These are phyloP conservation scores for Clitopilus hobsonii DNA, from an alignment of 768 basidiomycete species.

Conservation along the genomic window DNA sequence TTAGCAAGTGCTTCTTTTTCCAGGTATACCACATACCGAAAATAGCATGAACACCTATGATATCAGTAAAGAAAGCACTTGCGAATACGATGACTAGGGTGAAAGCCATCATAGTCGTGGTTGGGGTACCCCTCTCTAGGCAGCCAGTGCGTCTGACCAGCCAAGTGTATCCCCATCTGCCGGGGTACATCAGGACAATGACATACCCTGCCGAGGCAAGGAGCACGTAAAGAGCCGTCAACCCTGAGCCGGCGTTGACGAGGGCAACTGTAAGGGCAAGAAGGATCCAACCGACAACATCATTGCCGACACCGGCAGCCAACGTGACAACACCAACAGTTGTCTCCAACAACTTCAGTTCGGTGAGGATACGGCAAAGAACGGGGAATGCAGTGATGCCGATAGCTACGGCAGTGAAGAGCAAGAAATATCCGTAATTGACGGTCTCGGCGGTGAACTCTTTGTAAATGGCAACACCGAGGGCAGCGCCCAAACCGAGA, in stretches of 20 bases:
- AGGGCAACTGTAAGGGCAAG: slow-evolving; percentile 82
- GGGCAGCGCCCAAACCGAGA: slow-evolving; percentile 74
- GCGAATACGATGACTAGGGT: slow-evolving; percentile 70
- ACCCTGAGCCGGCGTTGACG: slow-evolving; percentile 69
- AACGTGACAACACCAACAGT: slow-evolving; percentile 81
- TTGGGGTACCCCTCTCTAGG: slow-evolving; percentile 69
- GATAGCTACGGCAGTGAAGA: slow-evolving; percentile 82
- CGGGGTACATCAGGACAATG: slow-evolving; percentile 62
- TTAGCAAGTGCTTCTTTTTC: background rate
- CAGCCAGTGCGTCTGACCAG: slow-evolving; percentile 63
- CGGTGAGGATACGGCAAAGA: slow-evolving; percentile 79
- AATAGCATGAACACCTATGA: slow-evolving; percentile 75
- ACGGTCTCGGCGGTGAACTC: slow-evolving; percentile 55
- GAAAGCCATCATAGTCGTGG: slow-evolving; percentile 72
- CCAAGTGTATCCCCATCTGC: slow-evolving; percentile 62
- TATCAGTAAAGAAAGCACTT: slow-evolving; percentile 81
- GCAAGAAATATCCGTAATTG: slow-evolving; percentile 76
- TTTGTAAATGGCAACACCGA: slow-evolving; percentile 70
- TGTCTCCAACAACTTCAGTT: slow-evolving; percentile 77
- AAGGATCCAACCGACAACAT: slow-evolving; percentile 76
- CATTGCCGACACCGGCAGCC: slow-evolving; percentile 79
- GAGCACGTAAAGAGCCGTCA: slow-evolving; percentile 78
- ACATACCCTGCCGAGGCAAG: slow-evolving; percentile 64
- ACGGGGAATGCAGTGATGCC: slow-evolving; percentile 83
- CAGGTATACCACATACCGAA: slow-evolving; percentile 37